Evolutionary conservation across 1,284 basidiomycete species (phyloP).

Genomic region (Ganoderma leucocontextum): DNA sequence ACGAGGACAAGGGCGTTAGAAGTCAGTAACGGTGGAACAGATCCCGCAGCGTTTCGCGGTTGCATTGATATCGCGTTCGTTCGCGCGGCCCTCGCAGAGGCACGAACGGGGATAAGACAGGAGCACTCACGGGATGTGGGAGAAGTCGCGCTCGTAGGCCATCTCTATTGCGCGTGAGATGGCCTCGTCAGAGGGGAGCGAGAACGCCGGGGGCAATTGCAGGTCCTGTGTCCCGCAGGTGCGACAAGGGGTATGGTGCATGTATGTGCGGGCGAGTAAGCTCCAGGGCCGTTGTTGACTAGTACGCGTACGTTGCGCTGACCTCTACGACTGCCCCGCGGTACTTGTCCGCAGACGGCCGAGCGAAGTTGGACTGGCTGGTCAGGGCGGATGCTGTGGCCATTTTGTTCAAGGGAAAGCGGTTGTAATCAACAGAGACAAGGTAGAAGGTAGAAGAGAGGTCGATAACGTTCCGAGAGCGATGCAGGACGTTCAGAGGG

Average conservation of each 20-base stretch:
- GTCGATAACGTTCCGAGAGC: constrained; percentile 4
- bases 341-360: constrained; percentile 60
- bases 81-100: constrained; percentile 11
- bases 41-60: background rate
- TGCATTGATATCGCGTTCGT: background rate
- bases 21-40: constrained; percentile 5
- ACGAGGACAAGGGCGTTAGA: background rate
- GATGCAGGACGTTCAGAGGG: constrained; percentile 11
- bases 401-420: constrained; percentile 19
- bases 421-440: background rate
- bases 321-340: constrained; percentile 86
- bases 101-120: constrained; percentile 2
- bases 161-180: constrained; percentile 81
- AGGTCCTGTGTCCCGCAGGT: constrained; percentile 65
- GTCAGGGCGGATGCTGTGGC: constrained; percentile 25
- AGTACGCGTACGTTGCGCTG: constrained; percentile 18
- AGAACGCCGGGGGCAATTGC: constrained; percentile 89
- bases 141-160: constrained; percentile 91
- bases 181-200: constrained; percentile 75
- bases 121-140: constrained; percentile 80
- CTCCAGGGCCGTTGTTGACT: constrained; percentile 44
- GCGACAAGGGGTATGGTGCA: background rate
- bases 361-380: constrained; percentile 18
- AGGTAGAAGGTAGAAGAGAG: background rate
- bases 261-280: constrained; percentile 48